Evolutionary conservation across 495 filamentous ascomycete genomes (phyloP).

Genomic region (Cudoniella acicularis): DNA sequence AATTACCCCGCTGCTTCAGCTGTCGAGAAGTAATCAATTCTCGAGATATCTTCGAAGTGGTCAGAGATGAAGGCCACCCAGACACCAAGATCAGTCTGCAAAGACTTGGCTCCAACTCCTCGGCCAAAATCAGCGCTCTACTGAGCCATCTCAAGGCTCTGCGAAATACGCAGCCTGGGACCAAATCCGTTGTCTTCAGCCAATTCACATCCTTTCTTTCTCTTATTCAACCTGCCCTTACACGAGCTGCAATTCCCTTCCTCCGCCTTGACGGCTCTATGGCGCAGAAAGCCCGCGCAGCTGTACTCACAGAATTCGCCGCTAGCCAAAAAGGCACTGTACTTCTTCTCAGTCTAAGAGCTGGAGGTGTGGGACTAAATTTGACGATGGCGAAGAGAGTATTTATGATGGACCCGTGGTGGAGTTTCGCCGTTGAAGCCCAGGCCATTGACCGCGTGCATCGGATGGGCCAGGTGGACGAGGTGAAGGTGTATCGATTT

Average conservation of each 20-base stretch:
- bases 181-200: conserved; percentile 92
- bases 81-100: conserved; percentile 71
- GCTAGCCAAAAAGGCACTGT: conserved; percentile 50
- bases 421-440: conserved; percentile 94
- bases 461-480: conserved; percentile 88
- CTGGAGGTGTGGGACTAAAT: conserved; percentile 92
- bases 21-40: conserved; percentile 80
- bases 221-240: conserved; percentile 76
- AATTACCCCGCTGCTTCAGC: conserved; percentile 77
- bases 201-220: conserved; percentile 97
- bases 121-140: conserved; percentile 81
- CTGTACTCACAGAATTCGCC: conserved; percentile 69
- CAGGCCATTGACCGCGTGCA: conserved; percentile 99
- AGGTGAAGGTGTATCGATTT: conserved; percentile 82
- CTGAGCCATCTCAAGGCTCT: conserved; percentile 68
- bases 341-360: conserved; percentile 78
- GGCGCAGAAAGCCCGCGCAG: conserved; percentile 76
- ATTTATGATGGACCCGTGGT: conserved; percentile 99
- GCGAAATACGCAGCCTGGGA: conserved; percentile 53
- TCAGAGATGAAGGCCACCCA: conserved; percentile 47
- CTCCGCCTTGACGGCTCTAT: conserved; percentile 90
- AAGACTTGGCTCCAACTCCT: conserved; percentile 72
- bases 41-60: conserved; percentile 86
- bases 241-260: conserved; percentile 65
- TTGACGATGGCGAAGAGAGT: conserved; percentile 83